Evolutionary conservation across 164 flowering plant genomes (phyloP).

Genomic region (Buxus sempervirens): DNA sequence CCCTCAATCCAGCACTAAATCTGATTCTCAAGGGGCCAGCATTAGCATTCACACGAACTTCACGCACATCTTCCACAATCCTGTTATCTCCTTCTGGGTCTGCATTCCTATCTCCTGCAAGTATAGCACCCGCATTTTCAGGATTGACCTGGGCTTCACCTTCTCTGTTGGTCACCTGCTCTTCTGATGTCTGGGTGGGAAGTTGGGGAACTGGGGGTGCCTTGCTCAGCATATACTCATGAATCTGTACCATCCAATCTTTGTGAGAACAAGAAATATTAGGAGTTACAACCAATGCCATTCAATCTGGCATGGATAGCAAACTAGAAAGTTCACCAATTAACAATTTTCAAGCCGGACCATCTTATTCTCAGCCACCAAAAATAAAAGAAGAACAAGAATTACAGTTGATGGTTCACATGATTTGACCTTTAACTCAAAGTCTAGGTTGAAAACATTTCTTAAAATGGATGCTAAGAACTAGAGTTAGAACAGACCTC

Average conservation of each 20-base stretch:
- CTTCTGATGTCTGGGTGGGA: constrained; percentile 29
- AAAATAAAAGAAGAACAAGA: no score
- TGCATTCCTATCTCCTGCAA: constrained; percentile 22
- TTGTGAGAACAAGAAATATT: not conserved
- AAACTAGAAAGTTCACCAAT: no score
- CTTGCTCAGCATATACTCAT: constrained; percentile 87
- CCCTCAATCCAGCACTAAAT: constrained; percentile 26
- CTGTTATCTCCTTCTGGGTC: constrained; percentile 29
- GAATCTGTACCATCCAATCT: constrained; percentile 48
- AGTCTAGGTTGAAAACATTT: no score
- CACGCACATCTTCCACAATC: constrained; percentile 43
- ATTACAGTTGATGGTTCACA: no score
- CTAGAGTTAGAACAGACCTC: constrained; percentile 45
- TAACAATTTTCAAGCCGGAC: no score
- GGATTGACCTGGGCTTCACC: constrained; percentile 28
- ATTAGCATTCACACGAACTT: constrained; percentile 42
- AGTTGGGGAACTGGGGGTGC: constrained; percentile 67
- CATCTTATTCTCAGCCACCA: no score
- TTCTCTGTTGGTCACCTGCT: constrained; percentile 23
- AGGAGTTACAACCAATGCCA: not conserved
- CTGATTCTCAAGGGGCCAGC: constrained; percentile 32
- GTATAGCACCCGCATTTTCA: constrained; percentile 18
- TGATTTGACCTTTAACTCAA: no score
- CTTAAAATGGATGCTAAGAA: not conserved
- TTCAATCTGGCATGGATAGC: not conserved